Conservation (phyloP, 345 rosid genomes). For the Brassica juncea region DNA sequence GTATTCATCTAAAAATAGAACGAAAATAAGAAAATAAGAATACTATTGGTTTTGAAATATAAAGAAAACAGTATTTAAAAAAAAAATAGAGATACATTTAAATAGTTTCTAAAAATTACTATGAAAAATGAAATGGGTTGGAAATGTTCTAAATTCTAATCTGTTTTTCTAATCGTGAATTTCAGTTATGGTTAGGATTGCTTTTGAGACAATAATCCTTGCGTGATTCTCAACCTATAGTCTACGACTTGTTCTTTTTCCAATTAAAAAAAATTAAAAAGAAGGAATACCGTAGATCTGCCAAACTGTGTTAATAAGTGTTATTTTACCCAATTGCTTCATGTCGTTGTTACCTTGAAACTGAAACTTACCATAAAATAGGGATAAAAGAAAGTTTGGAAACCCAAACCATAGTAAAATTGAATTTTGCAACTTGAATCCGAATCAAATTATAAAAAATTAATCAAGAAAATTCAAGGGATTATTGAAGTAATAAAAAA, state of each 20-base stretch:
- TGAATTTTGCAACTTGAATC: not conserved
- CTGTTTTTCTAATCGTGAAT: too few species aligned
- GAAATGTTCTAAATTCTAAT: too few species aligned
- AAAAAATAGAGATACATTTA: too few species aligned
- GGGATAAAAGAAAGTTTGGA: not conserved
- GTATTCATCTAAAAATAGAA: too few species aligned
- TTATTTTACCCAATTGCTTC: not conserved
- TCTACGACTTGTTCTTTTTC: conserved; percentile 1
- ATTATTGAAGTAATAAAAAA: too few species aligned
- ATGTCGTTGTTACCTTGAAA: not conserved
- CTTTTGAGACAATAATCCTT: not conserved
- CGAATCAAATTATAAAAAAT: too few species aligned
- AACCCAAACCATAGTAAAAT: not conserved
- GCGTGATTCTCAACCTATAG: not conserved
- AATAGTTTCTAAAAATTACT: too few species aligned
- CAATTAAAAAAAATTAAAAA: not conserved
- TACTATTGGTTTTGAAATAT: too few species aligned
- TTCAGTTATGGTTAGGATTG: not conserved
- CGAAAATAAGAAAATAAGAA: too few species aligned
- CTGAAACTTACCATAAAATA: not conserved
- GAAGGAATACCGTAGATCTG: conserved; percentile 13
- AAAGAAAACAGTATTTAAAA: too few species aligned
- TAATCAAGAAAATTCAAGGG: not conserved
- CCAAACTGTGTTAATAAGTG: not conserved
- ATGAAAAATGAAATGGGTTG: too few species aligned